These are phyloP conservation scores for Tricholoma sp. DNA, from an alignment of 768 basidiomycete genomes.

Conservation along the genomic window DNA sequence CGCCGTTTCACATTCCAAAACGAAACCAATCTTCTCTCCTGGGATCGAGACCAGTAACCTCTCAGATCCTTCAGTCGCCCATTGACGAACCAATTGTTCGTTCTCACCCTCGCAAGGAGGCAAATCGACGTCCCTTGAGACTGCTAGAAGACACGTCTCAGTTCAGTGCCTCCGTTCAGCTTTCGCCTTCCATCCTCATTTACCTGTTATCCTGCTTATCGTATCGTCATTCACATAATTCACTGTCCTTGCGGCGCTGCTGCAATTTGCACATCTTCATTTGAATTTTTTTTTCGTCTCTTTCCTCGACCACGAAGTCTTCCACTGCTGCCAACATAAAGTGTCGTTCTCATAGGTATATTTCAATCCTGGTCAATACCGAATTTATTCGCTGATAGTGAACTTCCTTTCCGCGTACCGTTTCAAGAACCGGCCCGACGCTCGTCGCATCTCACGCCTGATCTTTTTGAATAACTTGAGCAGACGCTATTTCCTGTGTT, in stretches of 20 bases:
- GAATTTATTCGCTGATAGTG: background rate
- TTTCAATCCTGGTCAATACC: background rate
- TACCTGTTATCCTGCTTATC: background rate
- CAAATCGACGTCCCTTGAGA: background rate
- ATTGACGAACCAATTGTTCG: background rate
- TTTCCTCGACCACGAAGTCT: background rate
- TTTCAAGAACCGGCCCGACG: background rate
- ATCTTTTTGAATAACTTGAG: background rate
- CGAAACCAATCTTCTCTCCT: background rate
- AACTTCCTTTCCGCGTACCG: background rate
- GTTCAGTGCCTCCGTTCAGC: background rate
- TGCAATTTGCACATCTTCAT: background rate
- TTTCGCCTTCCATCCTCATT: background rate
- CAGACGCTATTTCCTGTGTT: background rate
- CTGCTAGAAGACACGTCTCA: background rate
- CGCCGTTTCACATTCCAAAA: background rate
- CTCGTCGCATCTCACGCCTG: background rate
- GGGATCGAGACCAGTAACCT: background rate
- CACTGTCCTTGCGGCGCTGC: background rate
- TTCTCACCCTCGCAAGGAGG: background rate
- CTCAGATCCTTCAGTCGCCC: background rate
- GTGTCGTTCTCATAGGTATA: background rate
- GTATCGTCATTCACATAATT: background rate
- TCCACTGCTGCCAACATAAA: background rate
- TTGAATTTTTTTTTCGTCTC: background rate